Percentiles rank a stretch among this genome's conserved stretches.
Conservation (phyloP, 768 basidiomycete genomes). For the Galerina marginata region DNA sequence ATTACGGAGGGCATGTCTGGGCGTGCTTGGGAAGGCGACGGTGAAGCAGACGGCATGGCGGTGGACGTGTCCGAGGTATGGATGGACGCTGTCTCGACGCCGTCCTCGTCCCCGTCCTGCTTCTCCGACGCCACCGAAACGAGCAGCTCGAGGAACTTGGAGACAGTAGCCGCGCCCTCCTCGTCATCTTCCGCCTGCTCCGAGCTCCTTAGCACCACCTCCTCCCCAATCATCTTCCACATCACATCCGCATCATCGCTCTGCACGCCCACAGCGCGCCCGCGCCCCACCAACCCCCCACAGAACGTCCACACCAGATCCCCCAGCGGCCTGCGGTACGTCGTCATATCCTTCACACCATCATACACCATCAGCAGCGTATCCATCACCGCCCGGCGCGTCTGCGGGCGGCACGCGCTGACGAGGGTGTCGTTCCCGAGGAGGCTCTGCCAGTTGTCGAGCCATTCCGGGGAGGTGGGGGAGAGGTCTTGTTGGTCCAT, state of each 20-base stretch:
- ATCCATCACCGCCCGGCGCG: conserved; percentile 61
- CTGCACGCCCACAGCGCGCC: conserved; percentile 26
- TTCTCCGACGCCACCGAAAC: conserved; percentile 40
- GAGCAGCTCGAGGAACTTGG: conserved; percentile 46
- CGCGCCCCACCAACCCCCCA: conserved; percentile 24
- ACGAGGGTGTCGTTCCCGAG: conserved; percentile 55
- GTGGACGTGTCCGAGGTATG: conserved; percentile 43
- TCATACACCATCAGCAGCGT: conserved; percentile 64
- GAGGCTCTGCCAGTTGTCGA: conserved; percentile 67
- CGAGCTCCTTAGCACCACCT: conserved; percentile 60
- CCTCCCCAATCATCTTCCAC: conserved; percentile 73
- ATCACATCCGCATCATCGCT: conserved; percentile 45
- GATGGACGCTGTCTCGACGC: conserved; percentile 43
- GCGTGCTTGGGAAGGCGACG: conserved; percentile 63
- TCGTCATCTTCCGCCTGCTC: conserved; percentile 38
- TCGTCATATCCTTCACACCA: conserved; percentile 70
- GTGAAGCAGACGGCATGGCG: conserved; percentile 26
- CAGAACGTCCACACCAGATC: conserved; percentile 60
- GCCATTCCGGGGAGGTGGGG: conserved; percentile 75
- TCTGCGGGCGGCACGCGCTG: conserved; percentile 49
- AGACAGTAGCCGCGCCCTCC: conserved; percentile 27
- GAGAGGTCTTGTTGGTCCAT: conserved; percentile 69
- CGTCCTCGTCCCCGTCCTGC: conserved; percentile 50
- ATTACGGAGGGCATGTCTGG: conserved; percentile 70
- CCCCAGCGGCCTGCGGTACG: conserved; percentile 60